A percentile compares a stretch with the other conserved stretches of the same genome.
Conservation (phyloP, 495 filamentous ascomycete species). For the Penicillium desertorum region DNA sequence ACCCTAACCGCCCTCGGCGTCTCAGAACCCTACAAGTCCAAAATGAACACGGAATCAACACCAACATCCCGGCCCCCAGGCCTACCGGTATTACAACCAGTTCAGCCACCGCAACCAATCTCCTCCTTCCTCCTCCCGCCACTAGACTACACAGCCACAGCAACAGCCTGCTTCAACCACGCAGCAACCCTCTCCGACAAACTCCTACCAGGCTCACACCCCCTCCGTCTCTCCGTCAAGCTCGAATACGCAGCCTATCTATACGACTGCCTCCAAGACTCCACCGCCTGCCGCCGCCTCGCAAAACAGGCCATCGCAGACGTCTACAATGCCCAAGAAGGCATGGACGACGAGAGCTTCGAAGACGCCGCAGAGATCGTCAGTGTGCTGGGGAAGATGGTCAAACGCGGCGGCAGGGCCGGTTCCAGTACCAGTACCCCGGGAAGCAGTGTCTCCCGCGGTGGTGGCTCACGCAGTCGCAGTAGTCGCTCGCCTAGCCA, state of each 20-base stretch:
- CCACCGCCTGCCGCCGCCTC: conserved; percentile 66
- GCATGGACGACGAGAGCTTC: conserved; percentile 89
- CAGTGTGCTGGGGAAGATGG: conserved; percentile 72
- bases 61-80: conserved; percentile 36
- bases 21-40: background rate
- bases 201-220: conserved; percentile 81
- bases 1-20: conserved; percentile 13
- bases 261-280: conserved; percentile 88
- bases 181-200: conserved; percentile 70
- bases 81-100: conserved; percentile 30
- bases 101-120: conserved; percentile 51
- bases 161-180: conserved; percentile 76
- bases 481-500: conserved; percentile 35
- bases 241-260: conserved; percentile 93
- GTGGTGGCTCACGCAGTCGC: conserved; percentile 34
- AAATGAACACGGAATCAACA: conserved; percentile 3
- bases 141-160: conserved; percentile 78
- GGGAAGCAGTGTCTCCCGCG: conserved; percentile 28
- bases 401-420: conserved; percentile 59
- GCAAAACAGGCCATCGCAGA: conserved; percentile 84
- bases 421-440: conserved; percentile 33
- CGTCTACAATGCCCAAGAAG: conserved; percentile 86
- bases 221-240: conserved; percentile 84
- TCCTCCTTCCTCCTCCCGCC: conserved; percentile 71
- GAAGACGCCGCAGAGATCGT: conserved; percentile 75